phyloP scores from a whole-genome alignment of 352 stramenopile species.

The Achlya hypogyna region DNA sequence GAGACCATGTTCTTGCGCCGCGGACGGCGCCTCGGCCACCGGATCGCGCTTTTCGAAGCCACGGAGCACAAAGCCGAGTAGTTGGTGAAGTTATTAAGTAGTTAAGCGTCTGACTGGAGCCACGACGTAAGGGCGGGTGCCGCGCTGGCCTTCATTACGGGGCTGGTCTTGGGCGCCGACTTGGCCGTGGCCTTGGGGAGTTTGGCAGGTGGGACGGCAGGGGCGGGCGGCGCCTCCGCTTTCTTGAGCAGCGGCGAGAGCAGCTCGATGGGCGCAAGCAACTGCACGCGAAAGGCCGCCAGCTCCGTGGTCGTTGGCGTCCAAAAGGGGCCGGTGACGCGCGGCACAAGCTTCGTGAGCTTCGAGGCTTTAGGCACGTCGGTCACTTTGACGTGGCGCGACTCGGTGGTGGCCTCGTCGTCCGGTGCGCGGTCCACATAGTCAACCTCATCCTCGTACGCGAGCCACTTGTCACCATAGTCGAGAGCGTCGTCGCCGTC shows the following conservation, averaged over 20 bases:
- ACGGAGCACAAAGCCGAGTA: neutral
- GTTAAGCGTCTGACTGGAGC: no score
- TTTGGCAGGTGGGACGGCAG: neutral
- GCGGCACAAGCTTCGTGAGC: conserved; percentile 51
- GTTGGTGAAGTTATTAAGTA: no score
- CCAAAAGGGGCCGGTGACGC: conserved; percentile 47
- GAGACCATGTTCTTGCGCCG: conserved; percentile 25
- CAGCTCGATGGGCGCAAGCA: neutral
- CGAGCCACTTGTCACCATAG: conserved; percentile 77
- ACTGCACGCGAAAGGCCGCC: neutral
- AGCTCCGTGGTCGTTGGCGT: neutral
- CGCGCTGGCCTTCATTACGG: conserved; percentile 1
- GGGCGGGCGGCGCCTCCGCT: neutral
- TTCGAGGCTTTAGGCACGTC: conserved; percentile 39
- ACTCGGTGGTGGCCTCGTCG: conserved; percentile 1
- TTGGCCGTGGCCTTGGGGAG: neutral
- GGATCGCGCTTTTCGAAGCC: conserved; percentile 5
- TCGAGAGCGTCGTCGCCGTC: conserved; percentile 49
- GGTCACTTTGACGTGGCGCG: conserved; percentile 21
- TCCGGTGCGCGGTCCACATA: conserved; percentile 33
- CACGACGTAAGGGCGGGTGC: conserved; percentile 6
- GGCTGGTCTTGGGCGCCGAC: neutral
- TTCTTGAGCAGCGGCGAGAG: conserved; percentile 11
- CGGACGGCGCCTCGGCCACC: conserved; percentile 14
- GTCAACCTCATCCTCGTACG: conserved; percentile 82